These are phyloP conservation scores for Mycena kentingensis DNA, from an alignment of 768 basidiomycete species.

Conservation along the genomic window DNA sequence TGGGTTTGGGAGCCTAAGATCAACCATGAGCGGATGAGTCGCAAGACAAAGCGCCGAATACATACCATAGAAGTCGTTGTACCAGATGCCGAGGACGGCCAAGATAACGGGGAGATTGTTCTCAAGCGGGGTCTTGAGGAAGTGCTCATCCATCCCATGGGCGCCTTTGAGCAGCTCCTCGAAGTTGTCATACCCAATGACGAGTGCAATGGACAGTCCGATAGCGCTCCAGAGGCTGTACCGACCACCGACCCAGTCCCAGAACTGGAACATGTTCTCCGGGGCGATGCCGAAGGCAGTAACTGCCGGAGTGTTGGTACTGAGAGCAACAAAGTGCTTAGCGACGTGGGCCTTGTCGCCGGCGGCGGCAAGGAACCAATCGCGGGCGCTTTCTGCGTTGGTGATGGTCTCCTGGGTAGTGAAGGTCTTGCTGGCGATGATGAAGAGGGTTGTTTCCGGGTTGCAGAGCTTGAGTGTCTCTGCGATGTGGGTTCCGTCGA, in stretches of 20 bases:
- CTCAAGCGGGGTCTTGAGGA: conserved; percentile 85
- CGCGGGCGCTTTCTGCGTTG: conserved; percentile 90
- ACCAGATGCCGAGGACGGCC: conserved; percentile 93
- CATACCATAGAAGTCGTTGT: conserved; percentile 94
- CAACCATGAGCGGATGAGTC: not conserved
- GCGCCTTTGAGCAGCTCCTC: conserved; percentile 87
- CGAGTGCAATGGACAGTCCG: conserved; percentile 90
- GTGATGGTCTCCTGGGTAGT: conserved; percentile 99
- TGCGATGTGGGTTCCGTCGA: conserved; percentile 96
- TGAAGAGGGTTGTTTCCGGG: conserved; percentile 93
- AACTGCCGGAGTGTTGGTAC: conserved; percentile 93
- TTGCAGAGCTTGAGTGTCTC: conserved; percentile 82
- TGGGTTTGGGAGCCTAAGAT: conserved; percentile 84
- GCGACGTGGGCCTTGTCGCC: conserved; percentile 90
- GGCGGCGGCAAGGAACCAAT: conserved; percentile 89
- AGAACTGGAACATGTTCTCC: conserved; percentile 99
- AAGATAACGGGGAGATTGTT: conserved; percentile 90
- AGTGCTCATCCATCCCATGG: conserved; percentile 98
- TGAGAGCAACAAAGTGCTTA: conserved; percentile 98
- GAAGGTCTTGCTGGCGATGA: conserved; percentile 98
- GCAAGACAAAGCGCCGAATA: conserved; percentile 5
- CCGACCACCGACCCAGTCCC: conserved; percentile 99
- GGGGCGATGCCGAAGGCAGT: conserved; percentile 89
- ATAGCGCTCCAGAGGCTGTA: conserved; percentile 99
- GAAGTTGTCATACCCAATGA: conserved; percentile 94